Evolutionary conservation across 805 yeast species (phyloP), one percentile per base, ranked within the genome.

Genomic region (Starmerella asiatica): DNA sequence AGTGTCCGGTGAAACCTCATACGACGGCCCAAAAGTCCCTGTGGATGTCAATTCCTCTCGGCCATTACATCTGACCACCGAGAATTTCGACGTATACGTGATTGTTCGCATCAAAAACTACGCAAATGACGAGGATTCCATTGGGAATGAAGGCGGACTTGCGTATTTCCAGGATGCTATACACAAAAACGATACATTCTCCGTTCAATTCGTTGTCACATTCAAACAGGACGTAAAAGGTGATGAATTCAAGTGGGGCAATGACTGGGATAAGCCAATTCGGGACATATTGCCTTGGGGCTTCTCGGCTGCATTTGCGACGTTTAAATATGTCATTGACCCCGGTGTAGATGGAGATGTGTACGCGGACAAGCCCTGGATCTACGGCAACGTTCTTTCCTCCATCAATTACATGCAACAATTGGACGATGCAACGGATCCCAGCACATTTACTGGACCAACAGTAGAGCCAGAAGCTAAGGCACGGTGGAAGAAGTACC

Each of bases 341-440:
- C 76, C 77, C n/a, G 71, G 78, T 18, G 72, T 76, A 8, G 69
- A 66, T 24, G 80, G 78, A 3, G 83, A 78, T 49, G 56, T 73
- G 3, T 73, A 73, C 50, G 60, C 61, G 26, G 80, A 75, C 32
- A 63, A 65, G 48, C 85, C 85, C 2, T 77, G 60, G 51, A 55
- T 78, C 12, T 77, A 76, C 47, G 82, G 83, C 1, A 65, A 70
- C 32, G 77, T 73, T 0, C 56, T 76, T 43, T 67, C 74, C 36
- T 70, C 78, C 38, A 68, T 77, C 51, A 73, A 75, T 17, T 62
- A 58, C 32, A 57, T 76, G 30, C 29, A 44, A 14, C 16, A 38
- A 28, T 29, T 37, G 14, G 41, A 29, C 24, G 3, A 19, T 1
- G 39, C 40, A 5, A 46, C 34, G 9, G 43, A 39, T 26, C 42